These are phyloP conservation scores for Fusarium chlamydosporum DNA, from an alignment of 2,329 filamentous ascomycete species.

Conservation along the genomic window DNA sequence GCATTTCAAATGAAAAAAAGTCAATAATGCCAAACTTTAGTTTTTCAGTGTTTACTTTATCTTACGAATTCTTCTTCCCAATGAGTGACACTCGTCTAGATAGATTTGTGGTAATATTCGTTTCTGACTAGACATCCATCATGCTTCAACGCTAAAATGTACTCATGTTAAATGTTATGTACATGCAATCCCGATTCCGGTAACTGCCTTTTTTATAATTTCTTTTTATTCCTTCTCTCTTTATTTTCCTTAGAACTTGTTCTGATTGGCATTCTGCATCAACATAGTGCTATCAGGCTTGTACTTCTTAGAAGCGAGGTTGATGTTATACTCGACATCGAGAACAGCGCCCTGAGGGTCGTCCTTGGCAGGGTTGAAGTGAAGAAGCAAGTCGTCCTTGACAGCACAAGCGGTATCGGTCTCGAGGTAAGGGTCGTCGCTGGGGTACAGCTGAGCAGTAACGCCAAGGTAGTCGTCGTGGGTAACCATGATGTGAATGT, in stretches of 20 bases:
- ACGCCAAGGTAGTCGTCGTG: slow-evolving; percentile 77
- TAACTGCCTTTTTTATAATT: neutral
- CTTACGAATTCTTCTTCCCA: too few relatives aligned
- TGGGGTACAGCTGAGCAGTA: slow-evolving; percentile 83
- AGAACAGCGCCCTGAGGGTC: slow-evolving; percentile 56
- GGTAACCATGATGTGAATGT: slow-evolving; percentile 69
- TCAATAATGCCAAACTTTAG: neutral
- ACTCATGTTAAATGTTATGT: slow-evolving; percentile 19
- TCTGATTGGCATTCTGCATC: slow-evolving; percentile 51
- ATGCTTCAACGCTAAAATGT: slow-evolving; percentile 34
- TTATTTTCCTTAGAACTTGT: slow-evolving; percentile 42
- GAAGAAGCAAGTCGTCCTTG: slow-evolving; percentile 66
- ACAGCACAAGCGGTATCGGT: slow-evolving; percentile 65
- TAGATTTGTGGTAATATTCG: slow-evolving; percentile 8
- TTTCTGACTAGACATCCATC: slow-evolving; percentile 11
- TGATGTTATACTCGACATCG: slow-evolving; percentile 61
- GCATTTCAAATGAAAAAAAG: slow-evolving; percentile 4
- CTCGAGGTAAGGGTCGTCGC: slow-evolving; percentile 73
- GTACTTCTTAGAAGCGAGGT: slow-evolving; percentile 62
- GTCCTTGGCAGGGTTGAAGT: slow-evolving; percentile 62
- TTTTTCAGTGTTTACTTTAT: too few relatives aligned
- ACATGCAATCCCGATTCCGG: slow-evolving; percentile 7
- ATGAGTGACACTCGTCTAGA: neutral
- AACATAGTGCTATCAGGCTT: slow-evolving; percentile 53
- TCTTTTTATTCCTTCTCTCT: neutral